phyloP scores from a whole-genome alignment of 2,329 filamentous ascomycete genomes.

The Neonectria neomacrospora region DNA sequence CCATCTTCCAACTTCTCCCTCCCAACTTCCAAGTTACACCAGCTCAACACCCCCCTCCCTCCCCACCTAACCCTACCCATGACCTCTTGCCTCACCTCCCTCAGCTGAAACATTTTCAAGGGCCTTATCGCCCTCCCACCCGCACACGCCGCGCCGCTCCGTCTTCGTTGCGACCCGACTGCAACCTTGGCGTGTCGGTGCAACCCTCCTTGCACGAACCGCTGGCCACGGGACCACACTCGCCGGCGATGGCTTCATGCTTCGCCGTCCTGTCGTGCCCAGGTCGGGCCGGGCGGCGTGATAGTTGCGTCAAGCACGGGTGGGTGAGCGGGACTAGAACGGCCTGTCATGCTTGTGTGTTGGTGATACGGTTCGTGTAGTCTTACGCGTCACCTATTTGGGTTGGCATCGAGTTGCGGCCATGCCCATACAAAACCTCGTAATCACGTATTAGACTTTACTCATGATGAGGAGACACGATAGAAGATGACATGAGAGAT shows the following conservation, averaged over 20 bases:
- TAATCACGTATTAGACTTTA: not conserved
- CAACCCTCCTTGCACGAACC: slow-evolving; percentile 14
- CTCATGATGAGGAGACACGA: not conserved
- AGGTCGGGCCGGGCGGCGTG: not conserved
- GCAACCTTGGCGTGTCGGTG: slow-evolving; percentile 15
- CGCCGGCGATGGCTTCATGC: not conserved
- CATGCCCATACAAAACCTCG: not conserved
- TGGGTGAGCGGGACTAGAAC: not conserved
- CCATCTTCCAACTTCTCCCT: not conserved
- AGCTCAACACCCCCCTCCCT: slow-evolving; percentile 6
- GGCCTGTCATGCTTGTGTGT: not conserved
- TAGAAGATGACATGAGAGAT: no score
- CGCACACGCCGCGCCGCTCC: slow-evolving; percentile 21
- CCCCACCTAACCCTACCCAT: slow-evolving; percentile 17
- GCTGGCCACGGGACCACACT: slow-evolving; percentile 19
- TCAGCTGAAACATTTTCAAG: slow-evolving; percentile 18
- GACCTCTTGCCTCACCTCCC: slow-evolving; percentile 25
- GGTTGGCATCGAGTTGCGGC: not conserved
- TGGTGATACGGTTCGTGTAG: slow-evolving; percentile 1
- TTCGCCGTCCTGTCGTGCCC: not conserved
- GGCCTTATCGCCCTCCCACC: not conserved
- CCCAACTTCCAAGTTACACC: not conserved
- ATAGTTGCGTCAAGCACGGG: not conserved
- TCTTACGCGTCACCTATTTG: not conserved
- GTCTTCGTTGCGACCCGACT: slow-evolving; percentile 13